Percentiles rank a stretch among this genome's conserved stretches.
Evolutionary conservation across 2,329 filamentous ascomycete genomes (phyloP).

Genomic region (Diaporthe citrichinensis): DNA sequence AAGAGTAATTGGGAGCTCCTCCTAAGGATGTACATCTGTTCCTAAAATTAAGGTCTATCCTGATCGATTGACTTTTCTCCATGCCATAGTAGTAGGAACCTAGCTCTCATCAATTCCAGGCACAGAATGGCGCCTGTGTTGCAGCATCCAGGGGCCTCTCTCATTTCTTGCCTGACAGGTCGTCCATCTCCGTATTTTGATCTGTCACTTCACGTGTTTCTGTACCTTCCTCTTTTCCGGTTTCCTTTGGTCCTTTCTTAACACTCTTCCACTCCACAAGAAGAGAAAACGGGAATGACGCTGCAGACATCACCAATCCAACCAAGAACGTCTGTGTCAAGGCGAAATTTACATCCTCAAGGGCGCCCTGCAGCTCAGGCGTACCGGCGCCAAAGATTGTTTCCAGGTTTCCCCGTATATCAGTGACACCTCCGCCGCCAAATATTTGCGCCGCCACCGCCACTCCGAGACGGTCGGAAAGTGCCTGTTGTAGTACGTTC

Average conservation of each 20-base stretch:
- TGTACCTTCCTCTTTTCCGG: neutral
- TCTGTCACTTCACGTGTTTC: neutral
- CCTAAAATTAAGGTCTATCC: neutral
- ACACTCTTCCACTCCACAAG: slow-evolving; percentile 5
- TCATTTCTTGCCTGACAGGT: neutral
- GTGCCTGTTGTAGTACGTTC: slow-evolving; percentile 5
- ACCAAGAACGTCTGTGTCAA: neutral
- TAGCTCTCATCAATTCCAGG: neutral
- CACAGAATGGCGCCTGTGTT: neutral
- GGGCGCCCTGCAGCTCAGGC: neutral
- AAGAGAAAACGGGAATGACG: slow-evolving; percentile 14
- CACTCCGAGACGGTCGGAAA: neutral
- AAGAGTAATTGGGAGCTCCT: neutral
- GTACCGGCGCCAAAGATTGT: neutral
- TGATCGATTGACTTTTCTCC: neutral
- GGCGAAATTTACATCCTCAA: slow-evolving; percentile 16
- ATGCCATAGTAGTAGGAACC: neutral
- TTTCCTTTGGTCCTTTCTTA: neutral
- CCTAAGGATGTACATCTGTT: neutral
- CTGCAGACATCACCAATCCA: neutral
- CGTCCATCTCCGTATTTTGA: neutral
- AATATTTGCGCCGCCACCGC: neutral
- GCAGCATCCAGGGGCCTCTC: neutral
- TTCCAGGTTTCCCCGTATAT: neutral
- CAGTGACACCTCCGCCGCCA: neutral